Evolutionary conservation across 140 eudicot genomes (phyloP).

Genomic region (Ambrosia hybrid): DNA sequence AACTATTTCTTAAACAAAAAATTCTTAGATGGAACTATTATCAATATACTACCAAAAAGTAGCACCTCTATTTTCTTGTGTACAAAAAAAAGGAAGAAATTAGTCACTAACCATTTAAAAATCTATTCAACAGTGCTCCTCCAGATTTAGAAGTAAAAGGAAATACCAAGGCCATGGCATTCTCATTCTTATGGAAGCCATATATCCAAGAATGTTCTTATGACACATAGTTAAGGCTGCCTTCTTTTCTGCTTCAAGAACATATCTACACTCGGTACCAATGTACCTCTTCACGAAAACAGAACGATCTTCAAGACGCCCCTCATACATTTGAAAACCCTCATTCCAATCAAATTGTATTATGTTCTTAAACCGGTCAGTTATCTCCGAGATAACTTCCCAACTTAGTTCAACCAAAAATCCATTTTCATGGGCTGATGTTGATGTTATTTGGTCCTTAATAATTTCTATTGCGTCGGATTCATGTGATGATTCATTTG

Average conservation of each 20-base stretch:
- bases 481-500: slow-evolving; percentile 12
- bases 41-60: background rate
- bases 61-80: background rate
- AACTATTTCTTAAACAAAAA: too few relatives aligned
- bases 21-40: too few relatives aligned
- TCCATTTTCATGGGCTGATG: slow-evolving; percentile 1
- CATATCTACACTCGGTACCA: slow-evolving; percentile 22
- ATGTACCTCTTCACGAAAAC: slow-evolving; percentile 42
- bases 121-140: slow-evolving; percentile 42
- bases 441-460: background rate
- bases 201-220: slow-evolving; percentile 43
- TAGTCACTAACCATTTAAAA: slow-evolving; percentile 41
- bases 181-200: slow-evolving; percentile 47
- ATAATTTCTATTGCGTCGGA: slow-evolving; percentile 1
- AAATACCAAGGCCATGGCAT: slow-evolving; percentile 44
- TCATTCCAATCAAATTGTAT: slow-evolving; percentile 23
- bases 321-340: slow-evolving; percentile 35
- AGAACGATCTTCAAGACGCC: slow-evolving; percentile 19
- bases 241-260: slow-evolving; percentile 48
- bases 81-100: background rate
- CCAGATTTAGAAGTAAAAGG: slow-evolving; percentile 24
- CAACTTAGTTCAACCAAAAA: slow-evolving; percentile 39
- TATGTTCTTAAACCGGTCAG: slow-evolving; percentile 34
- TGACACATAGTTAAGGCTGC: slow-evolving; percentile 52
- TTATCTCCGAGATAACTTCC: slow-evolving; percentile 48